phyloP scores from a whole-genome alignment of 441 rosid species.

The Isatis lusitanica region DNA sequence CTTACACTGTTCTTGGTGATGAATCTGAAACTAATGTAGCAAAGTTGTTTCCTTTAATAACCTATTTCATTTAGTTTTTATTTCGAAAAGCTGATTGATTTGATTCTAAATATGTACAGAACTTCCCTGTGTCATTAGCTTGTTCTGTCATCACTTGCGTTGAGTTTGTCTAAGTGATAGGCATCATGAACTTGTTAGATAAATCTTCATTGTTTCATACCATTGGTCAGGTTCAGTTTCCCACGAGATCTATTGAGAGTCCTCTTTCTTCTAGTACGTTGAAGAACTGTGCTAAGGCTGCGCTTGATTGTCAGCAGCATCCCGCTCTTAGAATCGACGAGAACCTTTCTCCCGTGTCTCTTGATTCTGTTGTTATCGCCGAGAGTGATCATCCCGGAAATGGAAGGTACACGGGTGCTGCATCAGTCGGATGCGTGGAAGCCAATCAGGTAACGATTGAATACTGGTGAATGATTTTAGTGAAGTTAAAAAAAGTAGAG shows the following conservation, averaged over 20 bases:
- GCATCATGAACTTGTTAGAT: background rate
- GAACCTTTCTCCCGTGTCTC: constrained; percentile 80
- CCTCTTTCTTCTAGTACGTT: constrained; percentile 55
- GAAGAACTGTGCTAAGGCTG: constrained; percentile 50
- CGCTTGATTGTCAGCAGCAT: constrained; percentile 61
- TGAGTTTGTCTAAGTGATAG: background rate
- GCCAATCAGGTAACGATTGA: constrained; percentile 67
- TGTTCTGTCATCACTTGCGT: background rate
- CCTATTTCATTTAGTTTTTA: background rate
- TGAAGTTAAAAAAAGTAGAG: background rate
- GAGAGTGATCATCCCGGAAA: constrained; percentile 63
- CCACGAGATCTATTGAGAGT: constrained; percentile 62
- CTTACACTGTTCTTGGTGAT: background rate
- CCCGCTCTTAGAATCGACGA: constrained; percentile 67
- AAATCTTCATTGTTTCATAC: background rate
- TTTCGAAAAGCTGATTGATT: background rate
- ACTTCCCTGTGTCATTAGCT: background rate
- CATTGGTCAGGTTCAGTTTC: constrained; percentile 48
- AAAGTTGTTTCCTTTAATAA: constrained; percentile 3
- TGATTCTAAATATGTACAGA: background rate
- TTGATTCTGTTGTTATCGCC: constrained; percentile 84
- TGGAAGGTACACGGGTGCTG: constrained; percentile 54
- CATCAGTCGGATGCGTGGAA: constrained; percentile 83
- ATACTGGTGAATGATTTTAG: background rate
- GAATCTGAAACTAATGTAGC: background rate